These are phyloP conservation scores for Lumnitzera littorea DNA, from an alignment of 345 rosid species.

Conservation along the genomic window DNA sequence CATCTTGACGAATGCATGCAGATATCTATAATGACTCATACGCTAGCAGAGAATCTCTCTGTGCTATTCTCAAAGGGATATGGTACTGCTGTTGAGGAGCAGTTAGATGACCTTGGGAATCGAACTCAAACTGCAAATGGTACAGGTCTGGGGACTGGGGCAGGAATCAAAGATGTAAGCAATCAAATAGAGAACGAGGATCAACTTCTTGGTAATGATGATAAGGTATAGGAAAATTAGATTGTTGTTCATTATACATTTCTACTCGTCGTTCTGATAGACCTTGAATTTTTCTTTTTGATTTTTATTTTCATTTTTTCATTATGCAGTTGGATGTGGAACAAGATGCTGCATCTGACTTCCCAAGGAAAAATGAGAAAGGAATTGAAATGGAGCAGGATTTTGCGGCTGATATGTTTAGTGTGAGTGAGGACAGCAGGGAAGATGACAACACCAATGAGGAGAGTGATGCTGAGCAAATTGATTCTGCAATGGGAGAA, in stretches of 20 bases:
- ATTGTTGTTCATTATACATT: too few species aligned
- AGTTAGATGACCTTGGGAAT: constrained; percentile 42
- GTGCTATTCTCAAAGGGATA: constrained; percentile 72
- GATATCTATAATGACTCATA: constrained; percentile 68
- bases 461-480: constrained; percentile 48
- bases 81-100: constrained; percentile 52
- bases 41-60: constrained; percentile 64
- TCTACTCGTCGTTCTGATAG: too few species aligned
- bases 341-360: constrained; percentile 49
- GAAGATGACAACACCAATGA: constrained; percentile 43
- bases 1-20: constrained; percentile 21
- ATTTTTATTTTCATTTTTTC: too few species aligned
- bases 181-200: constrained; percentile 89
- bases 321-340: constrained; percentile 55
- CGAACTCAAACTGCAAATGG: constrained; percentile 61
- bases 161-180: constrained; percentile 75
- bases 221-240: constrained; percentile 41
- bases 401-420: constrained; percentile 57
- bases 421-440: constrained; percentile 73
- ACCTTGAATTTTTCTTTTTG: too few species aligned
- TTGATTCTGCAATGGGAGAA: constrained; percentile 75
- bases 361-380: constrained; percentile 52
- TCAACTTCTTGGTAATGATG: constrained; percentile 61
- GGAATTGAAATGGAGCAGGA: constrained; percentile 92
- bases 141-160: constrained; percentile 94